Base-by-base conservation (phyloP, 805 yeast species). In the Cyberlindnera saturnus region DNA sequence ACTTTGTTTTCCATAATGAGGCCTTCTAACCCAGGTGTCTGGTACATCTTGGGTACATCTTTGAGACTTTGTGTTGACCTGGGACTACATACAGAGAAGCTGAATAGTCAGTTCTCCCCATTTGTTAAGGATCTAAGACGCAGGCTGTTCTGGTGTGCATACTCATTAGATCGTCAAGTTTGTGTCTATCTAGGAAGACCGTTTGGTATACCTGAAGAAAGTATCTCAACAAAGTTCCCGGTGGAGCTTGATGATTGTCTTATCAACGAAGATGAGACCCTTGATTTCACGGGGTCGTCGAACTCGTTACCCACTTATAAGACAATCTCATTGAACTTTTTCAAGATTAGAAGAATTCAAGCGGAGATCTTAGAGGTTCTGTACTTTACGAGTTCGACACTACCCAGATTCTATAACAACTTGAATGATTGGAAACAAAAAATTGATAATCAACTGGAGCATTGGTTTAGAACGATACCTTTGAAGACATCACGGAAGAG, bases 1-100 rank as follows among this genome's bases (percentile, higher is more conserved):
- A 78, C 91, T 0, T 57, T 82, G 5, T 89, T 84, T 57, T 79
- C 95, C 1, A 71, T 83, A 30, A 87, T 89, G 96, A 72, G 96
- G 44, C 96, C 96, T 0, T 81, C 91, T 1, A 77, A 77, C 13
- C 96, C 96, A 0, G 93, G 96, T 4, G 87, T 86, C n/a, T 89
- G 97, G 97, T 86, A 86, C 59, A 78, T 85, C 4, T 65, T 86
- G 49, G 96, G 96, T 0, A 77, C 86, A 2, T 89, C 91, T 0
- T 62, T 87, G 39, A 71, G 96, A 47, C 62, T 86, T 39, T 81
- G 91, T 52, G 86, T 88, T 26, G 96, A 89, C 61, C 62, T 89
- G 46, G 96, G 95, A 1, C 67, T 89, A 7, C 96, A 89, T 61
- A 77, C 79, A 32, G 96, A 88, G 54, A 65, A 63, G 41, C 48